Conservation (phyloP, 257 asterid species). For the Leptodermis oblonga region DNA sequence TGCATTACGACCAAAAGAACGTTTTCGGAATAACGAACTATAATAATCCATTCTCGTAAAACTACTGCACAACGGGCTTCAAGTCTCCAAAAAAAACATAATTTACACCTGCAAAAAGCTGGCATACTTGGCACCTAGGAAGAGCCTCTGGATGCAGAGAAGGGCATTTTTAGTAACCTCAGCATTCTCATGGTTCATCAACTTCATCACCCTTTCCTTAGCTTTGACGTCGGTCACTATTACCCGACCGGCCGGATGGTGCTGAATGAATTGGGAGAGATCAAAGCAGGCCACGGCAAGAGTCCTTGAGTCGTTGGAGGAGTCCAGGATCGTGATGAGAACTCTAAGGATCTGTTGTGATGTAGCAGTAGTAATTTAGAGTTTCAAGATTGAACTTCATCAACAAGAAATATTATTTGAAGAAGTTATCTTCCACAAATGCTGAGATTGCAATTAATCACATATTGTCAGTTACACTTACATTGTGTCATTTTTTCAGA, state of each 20-base stretch:
- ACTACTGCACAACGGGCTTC: slow-evolving; percentile 15
- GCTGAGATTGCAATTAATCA: neutral
- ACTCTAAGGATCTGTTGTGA: slow-evolving; percentile 71
- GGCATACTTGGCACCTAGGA: slow-evolving; percentile 93
- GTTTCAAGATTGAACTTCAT: neutral
- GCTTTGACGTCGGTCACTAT: slow-evolving; percentile 89
- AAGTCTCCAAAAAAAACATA: slow-evolving; percentile 5
- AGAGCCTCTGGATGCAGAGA: slow-evolving; percentile 94
- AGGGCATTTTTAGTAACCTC: slow-evolving; percentile 93
- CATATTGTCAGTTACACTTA: too few species aligned
- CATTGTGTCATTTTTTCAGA: too few species aligned
- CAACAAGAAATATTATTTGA: neutral
- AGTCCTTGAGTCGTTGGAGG: slow-evolving; percentile 72
- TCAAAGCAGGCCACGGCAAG: slow-evolving; percentile 94
- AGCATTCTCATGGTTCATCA: slow-evolving; percentile 78
- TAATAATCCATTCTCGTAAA: neutral
- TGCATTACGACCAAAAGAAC: neutral
- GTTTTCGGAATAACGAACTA: neutral
- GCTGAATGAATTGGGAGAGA: slow-evolving; percentile 86
- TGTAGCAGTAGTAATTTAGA: neutral
- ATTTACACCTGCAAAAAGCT: slow-evolving; percentile 75
- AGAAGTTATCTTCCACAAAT: neutral
- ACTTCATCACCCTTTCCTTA: slow-evolving; percentile 89
- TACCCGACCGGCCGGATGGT: slow-evolving; percentile 88
- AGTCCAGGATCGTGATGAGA: slow-evolving; percentile 77